A percentile compares a stretch with the other conserved stretches of the same genome.
phyloP scores from a whole-genome alignment of 2,329 filamentous ascomycete species.

The Aurifilum marmelostoma region DNA sequence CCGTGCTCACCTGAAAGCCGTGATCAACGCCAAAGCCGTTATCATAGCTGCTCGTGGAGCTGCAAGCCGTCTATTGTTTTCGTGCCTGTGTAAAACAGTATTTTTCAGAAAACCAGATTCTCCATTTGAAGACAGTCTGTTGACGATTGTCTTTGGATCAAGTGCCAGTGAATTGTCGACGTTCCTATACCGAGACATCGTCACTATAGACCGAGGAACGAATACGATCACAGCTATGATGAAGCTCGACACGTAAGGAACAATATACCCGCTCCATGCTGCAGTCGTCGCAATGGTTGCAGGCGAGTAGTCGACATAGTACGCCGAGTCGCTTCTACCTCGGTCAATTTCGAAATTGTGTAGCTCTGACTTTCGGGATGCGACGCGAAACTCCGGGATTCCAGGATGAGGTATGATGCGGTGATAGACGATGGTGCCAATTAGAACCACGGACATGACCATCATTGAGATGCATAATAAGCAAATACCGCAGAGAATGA shows the following conservation, averaged over 20 bases:
- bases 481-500: not conserved
- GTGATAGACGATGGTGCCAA: not conserved
- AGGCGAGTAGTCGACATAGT: constrained; percentile 5
- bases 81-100: not conserved
- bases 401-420: constrained; percentile 1
- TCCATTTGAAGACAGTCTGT: not conserved
- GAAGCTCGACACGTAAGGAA: not conserved
- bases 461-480: not conserved
- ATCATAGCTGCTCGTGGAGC: not conserved
- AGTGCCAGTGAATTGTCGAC: not conserved
- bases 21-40: not conserved
- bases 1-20: not conserved
- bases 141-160: not conserved
- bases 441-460: not conserved
- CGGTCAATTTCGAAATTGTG: not conserved
- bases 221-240: constrained; percentile 1
- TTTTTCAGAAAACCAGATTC: not conserved
- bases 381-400: not conserved
- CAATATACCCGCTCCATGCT: not conserved
- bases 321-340: not conserved
- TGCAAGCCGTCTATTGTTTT: not conserved
- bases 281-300: constrained; percentile 4
- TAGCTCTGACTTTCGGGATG: not conserved
- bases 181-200: not conserved
- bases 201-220: not conserved